Percentiles rank a stretch among this genome's conserved stretches.
phyloP scores from a whole-genome alignment of 176 grass and related monocot species.

The Oryza longistaminata region DNA sequence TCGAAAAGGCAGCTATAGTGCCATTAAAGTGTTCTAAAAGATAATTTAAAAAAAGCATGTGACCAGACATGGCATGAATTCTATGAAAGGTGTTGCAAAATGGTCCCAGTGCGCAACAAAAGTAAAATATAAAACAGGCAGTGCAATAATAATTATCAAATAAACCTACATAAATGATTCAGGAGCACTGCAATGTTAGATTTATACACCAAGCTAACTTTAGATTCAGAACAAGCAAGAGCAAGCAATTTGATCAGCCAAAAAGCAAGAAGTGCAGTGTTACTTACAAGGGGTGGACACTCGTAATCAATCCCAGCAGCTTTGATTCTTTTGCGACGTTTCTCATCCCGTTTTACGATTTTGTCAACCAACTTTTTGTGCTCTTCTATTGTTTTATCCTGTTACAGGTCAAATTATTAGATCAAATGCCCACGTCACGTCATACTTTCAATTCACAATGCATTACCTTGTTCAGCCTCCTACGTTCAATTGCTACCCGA shows the following conservation, averaged over 20 bases:
- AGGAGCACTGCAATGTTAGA: not conserved
- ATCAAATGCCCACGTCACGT: not conserved
- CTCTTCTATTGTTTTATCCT: constrained; percentile 78
- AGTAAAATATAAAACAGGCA: not conserved
- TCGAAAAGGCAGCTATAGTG: not conserved
- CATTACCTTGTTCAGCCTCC: constrained; percentile 67
- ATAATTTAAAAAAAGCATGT: not conserved
- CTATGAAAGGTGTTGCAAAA: not conserved
- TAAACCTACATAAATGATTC: not conserved
- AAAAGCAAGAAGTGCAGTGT: constrained; percentile 1
- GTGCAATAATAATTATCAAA: not conserved
- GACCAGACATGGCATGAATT: not conserved
- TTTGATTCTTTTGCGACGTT: constrained; percentile 73
- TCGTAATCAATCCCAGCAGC: constrained; percentile 79
- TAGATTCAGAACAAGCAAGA: constrained; percentile 5
- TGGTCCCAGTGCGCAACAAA: not conserved
- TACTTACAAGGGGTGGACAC: constrained; percentile 83
- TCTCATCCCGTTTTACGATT: constrained; percentile 78
- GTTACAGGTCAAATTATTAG: constrained; percentile 17
- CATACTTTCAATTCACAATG: constrained; percentile 20
- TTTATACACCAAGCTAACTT: not conserved
- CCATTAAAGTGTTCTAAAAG: not conserved
- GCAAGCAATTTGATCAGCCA: not conserved
- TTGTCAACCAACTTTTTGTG: constrained; percentile 69
- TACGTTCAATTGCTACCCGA: constrained; percentile 60